Conservation (phyloP, 1,139 yeast species). For the Blastobotrys elegans region DNA sequence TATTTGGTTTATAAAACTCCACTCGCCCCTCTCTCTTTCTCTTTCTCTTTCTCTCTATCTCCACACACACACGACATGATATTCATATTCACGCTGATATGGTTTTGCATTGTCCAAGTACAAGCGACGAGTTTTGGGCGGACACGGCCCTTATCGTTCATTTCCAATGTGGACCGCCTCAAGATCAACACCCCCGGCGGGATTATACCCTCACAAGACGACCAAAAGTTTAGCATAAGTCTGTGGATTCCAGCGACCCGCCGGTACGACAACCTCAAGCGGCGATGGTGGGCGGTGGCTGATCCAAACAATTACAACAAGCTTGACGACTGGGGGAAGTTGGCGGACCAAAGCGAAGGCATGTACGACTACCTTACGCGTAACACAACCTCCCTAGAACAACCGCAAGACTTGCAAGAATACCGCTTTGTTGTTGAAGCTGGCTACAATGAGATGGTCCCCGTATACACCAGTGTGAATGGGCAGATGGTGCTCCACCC, state of each 20-base stretch:
- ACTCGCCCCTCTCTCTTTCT: neutral
- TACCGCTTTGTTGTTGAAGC: slow-evolving; percentile 30
- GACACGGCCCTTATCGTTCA: slow-evolving; percentile 22
- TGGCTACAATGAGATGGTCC: slow-evolving; percentile 15
- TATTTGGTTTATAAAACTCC: neutral
- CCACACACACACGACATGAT: neutral
- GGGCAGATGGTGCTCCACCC: slow-evolving; percentile 26
- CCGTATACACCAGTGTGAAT: slow-evolving; percentile 16
- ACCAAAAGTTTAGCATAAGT: slow-evolving; percentile 17
- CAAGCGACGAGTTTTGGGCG: slow-evolving; percentile 19
- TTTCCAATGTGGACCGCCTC: slow-evolving; percentile 20
- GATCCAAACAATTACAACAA: slow-evolving; percentile 27
- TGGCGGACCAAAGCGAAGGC: slow-evolving; percentile 19
- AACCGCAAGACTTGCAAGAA: slow-evolving; percentile 25
- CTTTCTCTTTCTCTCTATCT: neutral
- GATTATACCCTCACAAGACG: slow-evolving; percentile 9
- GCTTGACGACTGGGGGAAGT: slow-evolving; percentile 4
- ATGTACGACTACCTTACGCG: slow-evolving; percentile 27
- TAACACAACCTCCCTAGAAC: slow-evolving; percentile 26
- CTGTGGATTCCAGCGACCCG: slow-evolving; percentile 26
- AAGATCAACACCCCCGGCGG: slow-evolving; percentile 12
- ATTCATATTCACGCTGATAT: neutral
- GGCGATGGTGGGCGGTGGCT: slow-evolving; percentile 32
- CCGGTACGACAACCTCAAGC: slow-evolving; percentile 26
- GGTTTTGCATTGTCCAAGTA: neutral